These are phyloP conservation scores for Taphrina communis DNA, from an alignment of 1,139 yeast species.

Conservation along the genomic window DNA sequence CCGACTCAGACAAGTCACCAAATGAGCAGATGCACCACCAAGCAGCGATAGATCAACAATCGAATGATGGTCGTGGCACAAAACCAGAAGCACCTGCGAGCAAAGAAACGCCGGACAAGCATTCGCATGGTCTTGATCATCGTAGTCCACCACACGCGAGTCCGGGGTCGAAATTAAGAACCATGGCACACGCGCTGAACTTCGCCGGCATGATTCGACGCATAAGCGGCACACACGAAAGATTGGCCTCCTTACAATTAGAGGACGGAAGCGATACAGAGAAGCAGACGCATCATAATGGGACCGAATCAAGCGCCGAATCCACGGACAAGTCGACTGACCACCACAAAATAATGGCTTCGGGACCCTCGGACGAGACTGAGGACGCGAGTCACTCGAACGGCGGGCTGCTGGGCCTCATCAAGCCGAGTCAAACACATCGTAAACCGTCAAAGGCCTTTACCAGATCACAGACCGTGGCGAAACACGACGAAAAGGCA, in stretches of 20 bases:
- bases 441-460: constrained; percentile 51
- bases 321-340: background rate
- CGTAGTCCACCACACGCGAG: background rate
- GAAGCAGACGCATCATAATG: background rate
- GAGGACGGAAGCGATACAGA: background rate
- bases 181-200: constrained; percentile 20
- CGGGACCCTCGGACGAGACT: constrained; percentile 21
- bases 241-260: background rate
- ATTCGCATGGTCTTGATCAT: background rate
- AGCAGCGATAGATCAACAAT: background rate
- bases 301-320: background rate
- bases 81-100: background rate
- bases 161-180: constrained; percentile 3
- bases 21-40: background rate
- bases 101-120: background rate
- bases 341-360: constrained; percentile 1
- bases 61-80: background rate
- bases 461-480: constrained; percentile 50
- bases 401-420: constrained; percentile 25
- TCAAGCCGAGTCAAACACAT: constrained; percentile 29
- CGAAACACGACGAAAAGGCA: constrained; percentile 47
- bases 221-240: constrained; percentile 14
- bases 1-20: background rate
- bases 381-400: constrained; percentile 29
- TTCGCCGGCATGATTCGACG: constrained; percentile 22